Base-by-base conservation (phyloP, 2,329 filamentous ascomycete genomes). In the Colletotrichum falcatum region DNA sequence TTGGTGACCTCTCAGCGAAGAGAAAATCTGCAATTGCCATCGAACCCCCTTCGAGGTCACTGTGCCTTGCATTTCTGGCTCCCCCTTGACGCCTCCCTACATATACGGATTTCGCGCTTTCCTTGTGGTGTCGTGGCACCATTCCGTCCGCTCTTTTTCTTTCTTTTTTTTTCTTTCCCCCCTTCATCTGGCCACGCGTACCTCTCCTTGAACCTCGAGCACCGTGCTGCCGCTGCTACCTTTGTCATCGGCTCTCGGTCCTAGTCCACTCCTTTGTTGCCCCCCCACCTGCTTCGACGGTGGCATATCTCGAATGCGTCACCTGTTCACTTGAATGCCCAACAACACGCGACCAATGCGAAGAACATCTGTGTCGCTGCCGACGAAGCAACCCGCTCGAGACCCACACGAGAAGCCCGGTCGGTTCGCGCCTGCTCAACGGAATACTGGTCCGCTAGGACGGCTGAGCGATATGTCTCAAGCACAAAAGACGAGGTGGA, bases 351-450 rank as follows among this genome's bases (percentile, higher is more conserved):
- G 65, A 68, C 73, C 69, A 68, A 91, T 91, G 89, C 87, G 89
- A 85, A 89, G 88, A 83, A 88, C 88, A 79, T 90, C 88, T 73
- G 87, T 90, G 72, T 90, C 89, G 77, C 80, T 90, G 79, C 88
- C 89, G 79, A 90, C 87, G 46, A 88, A 88, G 82, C 86, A 89
- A 77, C 80, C 83, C 77, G 84, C 83, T 76, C 82, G 84, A 86
- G 89, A 91, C 77, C 88, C 88, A 73, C 82, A 88, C 88, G 89
- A 91, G 81, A 91, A 91, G 78, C 85, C 86, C 76, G 87, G 84
- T 77, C 87, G 89, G 76, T 91, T 91, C 82, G 81, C 82, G 75
- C 75, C 79, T 73, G 80, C 83, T 75, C 81, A 83, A 74, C 82
- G 82, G 77, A 81, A 84, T 75, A 78, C 80, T 76, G 82, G 82